Conservation (phyloP, 192 early-diverging fungal genomes). For the Backusella mclennaniae region DNA sequence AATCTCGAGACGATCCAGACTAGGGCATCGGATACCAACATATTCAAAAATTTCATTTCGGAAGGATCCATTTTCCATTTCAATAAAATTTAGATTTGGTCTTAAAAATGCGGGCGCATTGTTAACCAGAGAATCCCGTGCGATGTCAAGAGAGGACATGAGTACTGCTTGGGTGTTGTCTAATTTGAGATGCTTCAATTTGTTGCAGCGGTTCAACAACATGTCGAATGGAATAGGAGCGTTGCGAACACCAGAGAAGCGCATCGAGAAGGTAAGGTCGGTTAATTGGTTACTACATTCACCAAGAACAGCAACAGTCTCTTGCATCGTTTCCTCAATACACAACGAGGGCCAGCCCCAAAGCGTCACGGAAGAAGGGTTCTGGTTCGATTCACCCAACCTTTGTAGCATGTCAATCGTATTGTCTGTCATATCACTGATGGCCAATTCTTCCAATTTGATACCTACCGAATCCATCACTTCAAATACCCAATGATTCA, state of each 20-base stretch:
- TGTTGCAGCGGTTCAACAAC: not conserved
- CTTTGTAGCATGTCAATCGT: not conserved
- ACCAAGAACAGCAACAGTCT: not conserved
- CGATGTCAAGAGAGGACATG: not conserved
- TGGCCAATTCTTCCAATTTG: not conserved
- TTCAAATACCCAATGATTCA: constrained; percentile 1
- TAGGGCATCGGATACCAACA: not conserved
- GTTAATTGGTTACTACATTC: not conserved
- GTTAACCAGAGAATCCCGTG: not conserved
- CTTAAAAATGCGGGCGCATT: not conserved
- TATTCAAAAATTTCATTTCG: not conserved
- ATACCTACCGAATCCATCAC: not conserved
- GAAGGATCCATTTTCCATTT: constrained; percentile 11
- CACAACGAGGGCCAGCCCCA: constrained; percentile 16
- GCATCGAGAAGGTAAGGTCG: constrained; percentile 6
- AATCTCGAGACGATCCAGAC: not conserved
- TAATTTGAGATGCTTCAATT: not conserved
- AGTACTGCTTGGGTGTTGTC: not conserved
- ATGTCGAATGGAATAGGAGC: not conserved
- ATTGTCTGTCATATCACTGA: constrained; percentile 13
- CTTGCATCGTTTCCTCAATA: constrained; percentile 8
- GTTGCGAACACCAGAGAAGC: constrained; percentile 3
- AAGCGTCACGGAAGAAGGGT: not conserved
- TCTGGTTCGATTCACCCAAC: constrained; percentile 5
- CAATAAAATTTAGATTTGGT: not conserved